Evolutionary conservation across 2,329 filamentous ascomycete genomes (phyloP), one percentile per base, ranked within the genome.

Genomic region (Macrophomina pseudophaseolina): DNA sequence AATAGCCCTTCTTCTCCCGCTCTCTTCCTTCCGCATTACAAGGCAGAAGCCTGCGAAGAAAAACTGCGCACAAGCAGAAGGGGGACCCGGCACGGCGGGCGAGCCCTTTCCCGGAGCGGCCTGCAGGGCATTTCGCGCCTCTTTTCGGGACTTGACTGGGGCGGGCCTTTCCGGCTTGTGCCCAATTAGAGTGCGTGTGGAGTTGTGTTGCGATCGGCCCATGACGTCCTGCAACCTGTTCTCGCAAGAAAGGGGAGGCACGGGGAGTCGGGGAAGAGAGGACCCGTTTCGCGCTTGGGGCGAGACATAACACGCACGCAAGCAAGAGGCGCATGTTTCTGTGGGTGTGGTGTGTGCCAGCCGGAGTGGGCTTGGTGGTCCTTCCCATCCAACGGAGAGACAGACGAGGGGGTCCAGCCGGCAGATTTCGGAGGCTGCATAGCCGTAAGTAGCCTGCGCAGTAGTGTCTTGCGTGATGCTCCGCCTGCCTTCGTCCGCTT

Each of bases 341-440:
- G 33, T 32, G 32, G 33, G 32, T n/a, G 32, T 14, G 23, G 23
- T 23, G 23, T 23, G 23, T 23, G 23, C 23, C 23, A 23, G 23
- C 23, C 23, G 23, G 23, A 2, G 23, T 23, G 23, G 23, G 35
- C 35, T 12, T 12, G 35, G 35, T 7, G 35, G 35, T 38, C 35
- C 35, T 12, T 8, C 11, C 35, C 35, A 38, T 38, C 35, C 35
- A 38, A 8, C 35, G 7, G 23, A 38, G 7, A 12, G 35, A 3
- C 35, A 12, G 7, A 38, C 4, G 23, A 46, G 40, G 40, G 40
- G 54, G n/a, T 12, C 35, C 28, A 42, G 11, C 42, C 56, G 56
- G 56, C 56, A 60, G 42, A 60, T 60, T 48, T 60, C 56, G 56
- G 56, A 28, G 28, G 42, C 56, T 49, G 56, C 30, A 60, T 49